Evolutionary conservation across 495 filamentous ascomycete genomes (phyloP).

Genomic region (Daldinia grandis): DNA sequence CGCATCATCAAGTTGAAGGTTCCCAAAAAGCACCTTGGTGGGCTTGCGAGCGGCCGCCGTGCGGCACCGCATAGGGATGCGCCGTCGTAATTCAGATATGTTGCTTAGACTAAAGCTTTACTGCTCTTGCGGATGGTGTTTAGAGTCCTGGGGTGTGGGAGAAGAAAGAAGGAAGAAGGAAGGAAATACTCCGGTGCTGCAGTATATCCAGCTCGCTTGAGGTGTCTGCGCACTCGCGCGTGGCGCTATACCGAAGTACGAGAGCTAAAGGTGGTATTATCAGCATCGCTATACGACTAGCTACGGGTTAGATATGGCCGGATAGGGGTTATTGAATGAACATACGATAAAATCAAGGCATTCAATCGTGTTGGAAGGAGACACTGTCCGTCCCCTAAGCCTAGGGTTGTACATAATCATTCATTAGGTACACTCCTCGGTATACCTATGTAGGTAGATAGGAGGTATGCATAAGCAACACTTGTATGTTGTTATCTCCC

Average conservation of each 20-base stretch:
- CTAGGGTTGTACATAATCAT: no score
- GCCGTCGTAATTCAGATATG: neutral
- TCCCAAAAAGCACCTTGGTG: neutral
- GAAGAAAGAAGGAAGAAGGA: neutral
- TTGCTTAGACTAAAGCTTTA: neutral
- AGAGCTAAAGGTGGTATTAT: neutral
- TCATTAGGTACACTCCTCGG: no score
- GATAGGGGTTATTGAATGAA: no score
- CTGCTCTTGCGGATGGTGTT: neutral
- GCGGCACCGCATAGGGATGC: neutral
- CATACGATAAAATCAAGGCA: no score
- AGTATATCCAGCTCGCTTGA: neutral
- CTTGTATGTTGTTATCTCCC: no score
- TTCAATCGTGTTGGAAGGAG: no score
- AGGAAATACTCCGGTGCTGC: neutral
- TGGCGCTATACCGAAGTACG: neutral
- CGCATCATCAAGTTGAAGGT: conserved; percentile 2
- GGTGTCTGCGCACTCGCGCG: neutral
- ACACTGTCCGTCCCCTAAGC: no score
- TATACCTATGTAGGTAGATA: no score
- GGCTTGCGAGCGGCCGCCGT: conserved; percentile 5
- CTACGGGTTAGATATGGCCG: no score
- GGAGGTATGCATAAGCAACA: no score
- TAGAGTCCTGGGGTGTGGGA: neutral
- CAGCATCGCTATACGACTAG: neutral